Conservation (phyloP, 1,284 basidiomycete genomes). For the Ustilago cynodontis region DNA sequence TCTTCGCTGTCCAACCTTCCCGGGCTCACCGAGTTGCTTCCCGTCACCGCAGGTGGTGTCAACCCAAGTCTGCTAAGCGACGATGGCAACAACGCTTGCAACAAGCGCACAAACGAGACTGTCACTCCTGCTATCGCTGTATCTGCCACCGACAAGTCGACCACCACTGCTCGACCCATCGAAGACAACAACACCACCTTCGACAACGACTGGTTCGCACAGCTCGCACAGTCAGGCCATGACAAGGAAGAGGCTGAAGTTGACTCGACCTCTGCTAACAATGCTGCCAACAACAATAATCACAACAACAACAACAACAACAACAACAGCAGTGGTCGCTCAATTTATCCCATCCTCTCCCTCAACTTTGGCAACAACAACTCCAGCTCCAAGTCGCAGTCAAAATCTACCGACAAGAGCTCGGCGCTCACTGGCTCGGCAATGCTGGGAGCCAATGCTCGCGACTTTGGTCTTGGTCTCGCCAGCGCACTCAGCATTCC, state of each 20-base stretch:
- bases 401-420: constrained; percentile 12
- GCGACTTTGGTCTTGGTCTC: constrained; percentile 47
- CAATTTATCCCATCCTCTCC: constrained; percentile 47
- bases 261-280: constrained; percentile 11
- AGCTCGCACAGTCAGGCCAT: constrained; percentile 52
- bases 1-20: constrained; percentile 31
- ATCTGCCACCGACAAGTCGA: constrained; percentile 29
- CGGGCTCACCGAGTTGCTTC: constrained; percentile 33
- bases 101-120: constrained; percentile 11
- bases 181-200: constrained; percentile 47
- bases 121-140: constrained; percentile 22
- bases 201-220: constrained; percentile 53
- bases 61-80: constrained; percentile 48
- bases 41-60: constrained; percentile 30
- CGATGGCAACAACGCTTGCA: constrained; percentile 5
- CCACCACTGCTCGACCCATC: constrained; percentile 33
- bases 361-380: constrained; percentile 36
- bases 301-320: constrained; percentile 19
- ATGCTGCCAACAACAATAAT: not conserved
- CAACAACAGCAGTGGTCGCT: constrained; percentile 7
- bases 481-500: constrained; percentile 34
- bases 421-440: constrained; percentile 42
- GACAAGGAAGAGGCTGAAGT: constrained; percentile 42
- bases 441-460: constrained; percentile 52
- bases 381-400: constrained; percentile 23